Evolutionary conservation across 345 rosid genomes (phyloP).

Genomic region (Salix caprea): DNA sequence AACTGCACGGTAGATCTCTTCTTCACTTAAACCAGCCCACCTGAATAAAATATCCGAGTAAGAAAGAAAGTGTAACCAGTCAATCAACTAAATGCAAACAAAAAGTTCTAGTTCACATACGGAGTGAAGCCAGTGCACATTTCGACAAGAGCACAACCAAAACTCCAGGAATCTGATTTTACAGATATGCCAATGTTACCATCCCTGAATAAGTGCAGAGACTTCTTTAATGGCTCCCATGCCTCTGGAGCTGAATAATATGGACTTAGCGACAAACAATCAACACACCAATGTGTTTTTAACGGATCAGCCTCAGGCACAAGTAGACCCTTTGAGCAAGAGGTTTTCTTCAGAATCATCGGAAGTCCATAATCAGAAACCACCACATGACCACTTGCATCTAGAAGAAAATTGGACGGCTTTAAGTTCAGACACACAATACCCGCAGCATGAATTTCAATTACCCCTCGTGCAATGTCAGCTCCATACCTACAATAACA

Average conservation of each 20-base stretch:
- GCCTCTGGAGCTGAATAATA: slow-evolving; percentile 96
- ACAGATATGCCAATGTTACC: slow-evolving; percentile 81
- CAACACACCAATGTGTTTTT: slow-evolving; percentile 70
- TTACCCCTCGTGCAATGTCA: slow-evolving; percentile 86
- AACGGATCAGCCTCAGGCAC: slow-evolving; percentile 51
- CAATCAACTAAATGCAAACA: slow-evolving; percentile 11
- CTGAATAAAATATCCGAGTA: slow-evolving; percentile 37
- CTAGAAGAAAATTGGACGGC: slow-evolving; percentile 93
- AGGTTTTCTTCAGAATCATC: slow-evolving; percentile 81
- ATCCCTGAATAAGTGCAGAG: slow-evolving; percentile 84
- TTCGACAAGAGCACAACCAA: slow-evolving; percentile 96
- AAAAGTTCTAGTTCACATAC: slow-evolving; percentile 50
- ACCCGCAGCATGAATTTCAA: slow-evolving; percentile 97
- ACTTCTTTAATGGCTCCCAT: slow-evolving; percentile 95
- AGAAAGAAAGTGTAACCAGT: not conserved
- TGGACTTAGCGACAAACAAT: slow-evolving; percentile 80
- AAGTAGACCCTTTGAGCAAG: slow-evolving; percentile 59
- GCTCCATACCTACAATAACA: slow-evolving; percentile 78
- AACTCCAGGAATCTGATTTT: slow-evolving; percentile 99
- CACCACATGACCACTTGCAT: slow-evolving; percentile 71
- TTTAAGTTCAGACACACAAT: slow-evolving; percentile 92
- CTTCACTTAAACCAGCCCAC: slow-evolving; percentile 89
- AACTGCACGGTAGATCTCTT: slow-evolving; percentile 88
- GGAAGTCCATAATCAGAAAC: slow-evolving; percentile 96
- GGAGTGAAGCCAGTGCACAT: slow-evolving; percentile 99